phyloP scores from a whole-genome alignment of 139 green algal genomes.

The Asterochloris sp. region DNA sequence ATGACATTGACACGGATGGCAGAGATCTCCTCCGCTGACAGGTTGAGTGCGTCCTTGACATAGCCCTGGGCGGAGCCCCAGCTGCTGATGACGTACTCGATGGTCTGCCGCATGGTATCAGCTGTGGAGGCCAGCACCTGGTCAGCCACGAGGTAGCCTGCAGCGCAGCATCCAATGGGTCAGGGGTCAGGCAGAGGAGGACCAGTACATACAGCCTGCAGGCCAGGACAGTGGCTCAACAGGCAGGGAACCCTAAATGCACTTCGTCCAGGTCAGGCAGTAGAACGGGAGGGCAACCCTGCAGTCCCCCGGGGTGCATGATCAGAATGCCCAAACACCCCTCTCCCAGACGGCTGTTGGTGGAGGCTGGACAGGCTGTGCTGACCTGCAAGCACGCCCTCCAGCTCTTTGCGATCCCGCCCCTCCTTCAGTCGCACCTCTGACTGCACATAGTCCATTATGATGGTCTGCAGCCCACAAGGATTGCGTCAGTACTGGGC shows the following conservation, averaged over 20 bases:
- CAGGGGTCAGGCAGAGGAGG: neutral
- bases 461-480: slow-evolving; percentile 20
- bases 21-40: slow-evolving; percentile 14
- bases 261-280: neutral
- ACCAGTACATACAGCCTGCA: neutral
- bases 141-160: slow-evolving; percentile 39
- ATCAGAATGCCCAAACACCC: neutral
- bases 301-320: neutral
- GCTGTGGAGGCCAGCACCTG: slow-evolving; percentile 39
- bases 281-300: neutral
- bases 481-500: neutral
- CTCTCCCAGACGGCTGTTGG: neutral
- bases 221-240: neutral
- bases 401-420: slow-evolving; percentile 32
- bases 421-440: slow-evolving; percentile 35
- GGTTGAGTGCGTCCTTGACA: neutral
- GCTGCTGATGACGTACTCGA: slow-evolving; percentile 27
- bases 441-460: slow-evolving; percentile 40
- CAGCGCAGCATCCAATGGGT: neutral
- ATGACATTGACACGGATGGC: slow-evolving; percentile 22
- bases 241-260: neutral
- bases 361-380: neutral
- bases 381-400: slow-evolving; percentile 6
- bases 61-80: slow-evolving; percentile 22
- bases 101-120: slow-evolving; percentile 39